Percentiles rank a stretch among this genome's conserved stretches.
These are phyloP conservation scores for Citrus unshiu DNA, from an alignment of 345 rosid species.

Conservation along the genomic window DNA sequence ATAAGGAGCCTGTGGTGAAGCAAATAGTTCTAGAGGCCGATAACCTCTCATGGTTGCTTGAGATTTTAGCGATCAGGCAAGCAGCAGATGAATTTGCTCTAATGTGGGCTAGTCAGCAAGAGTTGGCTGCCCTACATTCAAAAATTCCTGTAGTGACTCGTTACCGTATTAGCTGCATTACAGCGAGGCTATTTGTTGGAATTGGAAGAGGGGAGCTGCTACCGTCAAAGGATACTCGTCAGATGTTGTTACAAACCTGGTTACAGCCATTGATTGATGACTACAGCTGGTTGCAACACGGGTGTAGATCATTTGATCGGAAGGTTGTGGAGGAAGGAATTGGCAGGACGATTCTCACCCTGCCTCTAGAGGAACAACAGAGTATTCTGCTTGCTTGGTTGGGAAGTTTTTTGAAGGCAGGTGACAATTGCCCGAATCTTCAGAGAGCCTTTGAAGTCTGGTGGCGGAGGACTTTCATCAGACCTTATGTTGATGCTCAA, in stretches of 20 bases:
- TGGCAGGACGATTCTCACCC: constrained; percentile 82
- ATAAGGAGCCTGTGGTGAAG: constrained; percentile 50
- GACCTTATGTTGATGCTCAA: constrained; percentile 60
- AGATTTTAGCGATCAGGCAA: constrained; percentile 74
- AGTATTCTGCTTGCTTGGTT: constrained; percentile 77
- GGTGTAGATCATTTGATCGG: constrained; percentile 79
- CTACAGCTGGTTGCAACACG: constrained; percentile 93
- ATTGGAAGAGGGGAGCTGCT: constrained; percentile 90
- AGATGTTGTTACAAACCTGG: constrained; percentile 71
- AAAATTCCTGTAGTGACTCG: constrained; percentile 72
- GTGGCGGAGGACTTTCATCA: constrained; percentile 93
- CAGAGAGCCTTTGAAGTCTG: constrained; percentile 97
- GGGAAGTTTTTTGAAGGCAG: constrained; percentile 74
- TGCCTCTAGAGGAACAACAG: constrained; percentile 93
- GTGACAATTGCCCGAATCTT: constrained; percentile 95
- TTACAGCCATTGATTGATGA: constrained; percentile 86
- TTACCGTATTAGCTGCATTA: constrained; percentile 80
- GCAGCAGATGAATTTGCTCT: constrained; percentile 76
- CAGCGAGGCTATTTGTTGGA: constrained; percentile 76
- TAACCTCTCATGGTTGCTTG: constrained; percentile 88
- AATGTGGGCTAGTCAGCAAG: constrained; percentile 81
- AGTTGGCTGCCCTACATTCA: constrained; percentile 59
- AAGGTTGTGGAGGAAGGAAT: constrained; percentile 97
- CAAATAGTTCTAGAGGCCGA: constrained; percentile 80
- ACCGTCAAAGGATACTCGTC: constrained; percentile 80